Base-by-base conservation (phyloP, 345 rosid species). In the Aurinia saxatilis region DNA sequence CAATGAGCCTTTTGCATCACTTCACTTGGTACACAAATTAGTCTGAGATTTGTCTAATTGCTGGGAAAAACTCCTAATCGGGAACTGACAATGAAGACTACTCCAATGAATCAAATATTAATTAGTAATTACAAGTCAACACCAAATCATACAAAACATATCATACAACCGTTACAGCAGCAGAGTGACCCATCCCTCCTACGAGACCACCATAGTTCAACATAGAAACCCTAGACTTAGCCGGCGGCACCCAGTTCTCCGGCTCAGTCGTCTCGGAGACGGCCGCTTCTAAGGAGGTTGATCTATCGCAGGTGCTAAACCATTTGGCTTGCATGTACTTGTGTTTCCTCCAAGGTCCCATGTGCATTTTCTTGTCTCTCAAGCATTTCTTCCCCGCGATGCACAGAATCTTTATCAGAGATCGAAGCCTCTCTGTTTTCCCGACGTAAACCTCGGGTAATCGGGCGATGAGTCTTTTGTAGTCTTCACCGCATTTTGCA, bases 301-400 rank as follows among this genome's bases (percentile, higher is more conserved):
- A 42, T 42, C 63, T 75, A 27, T 82, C 81, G 35, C 80, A 77
- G 2, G 77, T 69, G 9, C 96, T 89, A 0, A 87, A 50, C 98
- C 96, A 88, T 72, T 92, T 92, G 2, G 92, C 90, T 54, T 86
- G 88, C 95, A 92, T 80, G 71, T 86, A 91, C 74, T 80, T 84
- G 41, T 83, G 81, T 78, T 82, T 91, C 65, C 98, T 84, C 96
- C 96, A 88, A 7, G 98, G 98, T 36, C 80, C 95, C 75, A 92
- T 50, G 63, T 92, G 93, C 82, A 88, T 88, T 58, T 85, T 82
- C 74, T 79, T 83, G 75, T 92, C 95, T 69, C 83, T 86, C 91
- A 85, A 78, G 64, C 87, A 84, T 44, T 56, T 79, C 50, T 92
- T 88, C 2, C 80, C 87, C 0, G 98, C 89, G 0, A 65, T 41